Evolutionary conservation across 768 basidiomycete genomes (phyloP), one percentile per base, ranked within the genome.

Genomic region (Amanita rubescens): DNA sequence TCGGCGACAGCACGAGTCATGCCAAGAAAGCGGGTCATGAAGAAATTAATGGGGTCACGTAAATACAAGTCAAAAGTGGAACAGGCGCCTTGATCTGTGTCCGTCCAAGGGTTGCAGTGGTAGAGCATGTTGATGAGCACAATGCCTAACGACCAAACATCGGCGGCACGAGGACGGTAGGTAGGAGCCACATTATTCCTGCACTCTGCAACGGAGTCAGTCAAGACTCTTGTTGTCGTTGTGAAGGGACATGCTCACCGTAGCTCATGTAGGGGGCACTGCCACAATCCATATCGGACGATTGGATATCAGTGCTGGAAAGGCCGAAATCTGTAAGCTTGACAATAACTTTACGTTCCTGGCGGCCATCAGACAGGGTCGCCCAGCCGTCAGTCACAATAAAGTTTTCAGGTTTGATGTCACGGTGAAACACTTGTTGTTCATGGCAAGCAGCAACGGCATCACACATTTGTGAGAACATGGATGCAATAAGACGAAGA

Each of bases 41-140:
- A 88, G 71, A 97, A 99, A 37, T 76, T 75, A 70, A 86, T 76
- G 27, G 91, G 91, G 57, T 89, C 80, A 54, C 77, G 77, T 59
- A 82, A 82, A 73, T 85, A 98, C 20, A 81, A 74, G 59, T 82
- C 80, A 68, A 97, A 99, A 43, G 91, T 90, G 33, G 80, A 71
- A 67, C 88, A 88, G 58, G 79, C 81, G 60, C 85, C 89, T 57
- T 85, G 78, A 30, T 85, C 79, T 1, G 95, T 95, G 66, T 98
- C 95, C 42, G 90, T 90, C 96, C 96, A 99, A 24, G 95, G 95
- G 69, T 97, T 97, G 71, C 79, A 90, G 70, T 99, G 96, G 72
- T 97, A 99, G 66, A 98, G 76, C 91, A 98, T 94, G 69, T 99
- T 99, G 78, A 99, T 91, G 62, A 99, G 82, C 59, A 99, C 96